These are phyloP conservation scores for Epichloe coenophiala DNA, from an alignment of 2,329 filamentous ascomycete genomes.

Conservation along the genomic window DNA sequence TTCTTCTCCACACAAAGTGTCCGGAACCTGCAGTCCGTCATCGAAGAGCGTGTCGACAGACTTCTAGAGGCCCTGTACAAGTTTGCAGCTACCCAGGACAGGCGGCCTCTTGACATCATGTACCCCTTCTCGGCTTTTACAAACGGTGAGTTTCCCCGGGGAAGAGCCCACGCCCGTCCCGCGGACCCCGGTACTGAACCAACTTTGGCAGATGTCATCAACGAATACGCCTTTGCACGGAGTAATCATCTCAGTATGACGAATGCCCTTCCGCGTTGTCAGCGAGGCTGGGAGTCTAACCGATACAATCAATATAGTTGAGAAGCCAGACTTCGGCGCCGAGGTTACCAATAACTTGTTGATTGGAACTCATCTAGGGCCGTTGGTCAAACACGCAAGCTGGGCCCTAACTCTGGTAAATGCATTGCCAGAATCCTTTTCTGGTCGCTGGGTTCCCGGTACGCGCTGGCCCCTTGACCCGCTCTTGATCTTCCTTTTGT, in stretches of 20 bases:
- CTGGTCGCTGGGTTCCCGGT: constrained; percentile 20
- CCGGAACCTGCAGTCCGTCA: constrained; percentile 23
- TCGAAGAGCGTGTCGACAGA: constrained; percentile 22
- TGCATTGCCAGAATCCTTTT: constrained; percentile 21
- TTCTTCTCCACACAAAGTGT: constrained; percentile 25
- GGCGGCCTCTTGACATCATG: constrained; percentile 21
- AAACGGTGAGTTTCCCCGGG: constrained; percentile 15
- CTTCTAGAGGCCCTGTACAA: constrained; percentile 18
- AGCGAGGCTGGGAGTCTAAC: neutral
- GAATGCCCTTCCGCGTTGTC: neutral
- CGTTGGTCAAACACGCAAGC: constrained; percentile 22
- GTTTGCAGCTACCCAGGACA: constrained; percentile 13
- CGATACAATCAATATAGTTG: constrained; percentile 11
- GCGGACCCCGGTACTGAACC: neutral
- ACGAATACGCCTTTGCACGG: constrained; percentile 25
- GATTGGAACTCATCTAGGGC: constrained; percentile 24
- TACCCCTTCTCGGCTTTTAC: constrained; percentile 26
- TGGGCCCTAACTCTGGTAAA: constrained; percentile 23
- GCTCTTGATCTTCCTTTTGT: constrained; percentile 3
- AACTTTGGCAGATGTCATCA: constrained; percentile 21
- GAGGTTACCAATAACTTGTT: constrained; percentile 22
- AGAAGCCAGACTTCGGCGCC: constrained; percentile 21
- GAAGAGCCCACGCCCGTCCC: neutral
- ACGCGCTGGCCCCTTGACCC: constrained; percentile 6
- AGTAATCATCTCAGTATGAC: constrained; percentile 18